Conservation (phyloP, 2,329 filamentous ascomycete species). For the Aspergillus floridensis region DNA sequence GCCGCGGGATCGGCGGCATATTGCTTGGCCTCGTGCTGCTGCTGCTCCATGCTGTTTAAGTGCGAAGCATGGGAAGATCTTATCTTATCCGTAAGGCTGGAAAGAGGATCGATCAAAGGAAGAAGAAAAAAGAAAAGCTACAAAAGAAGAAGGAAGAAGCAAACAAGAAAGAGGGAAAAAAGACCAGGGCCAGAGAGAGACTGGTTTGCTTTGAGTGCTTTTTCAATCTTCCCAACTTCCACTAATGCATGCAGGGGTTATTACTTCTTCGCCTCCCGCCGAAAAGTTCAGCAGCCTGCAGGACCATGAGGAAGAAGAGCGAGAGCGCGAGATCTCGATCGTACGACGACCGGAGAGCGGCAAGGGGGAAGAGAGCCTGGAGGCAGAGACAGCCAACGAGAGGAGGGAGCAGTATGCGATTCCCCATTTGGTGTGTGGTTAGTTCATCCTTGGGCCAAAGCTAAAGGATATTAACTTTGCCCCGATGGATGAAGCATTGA, state of each 20-base stretch:
- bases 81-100: not conserved
- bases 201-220: not conserved
- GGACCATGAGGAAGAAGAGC: too few relatives aligned
- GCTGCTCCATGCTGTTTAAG: not conserved
- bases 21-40: slow-evolving; percentile 4
- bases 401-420: not conserved
- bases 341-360: not conserved
- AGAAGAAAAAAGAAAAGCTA: too few relatives aligned
- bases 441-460: not conserved
- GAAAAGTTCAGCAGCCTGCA: not conserved
- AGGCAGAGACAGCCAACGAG: not conserved
- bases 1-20: not conserved
- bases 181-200: not conserved
- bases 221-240: not conserved
- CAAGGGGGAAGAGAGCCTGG: not conserved
- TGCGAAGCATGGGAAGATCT: not conserved
- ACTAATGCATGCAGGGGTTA: not conserved
- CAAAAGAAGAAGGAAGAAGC: not conserved
- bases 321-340: not conserved
- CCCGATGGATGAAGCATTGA: not conserved
- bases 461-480: not conserved
- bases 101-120: too few relatives aligned
- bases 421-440: not conserved
- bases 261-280: not conserved
- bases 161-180: not conserved